Conservation (phyloP, 2,329 filamentous ascomycete genomes). For the Exophiala lecanii-corni region DNA sequence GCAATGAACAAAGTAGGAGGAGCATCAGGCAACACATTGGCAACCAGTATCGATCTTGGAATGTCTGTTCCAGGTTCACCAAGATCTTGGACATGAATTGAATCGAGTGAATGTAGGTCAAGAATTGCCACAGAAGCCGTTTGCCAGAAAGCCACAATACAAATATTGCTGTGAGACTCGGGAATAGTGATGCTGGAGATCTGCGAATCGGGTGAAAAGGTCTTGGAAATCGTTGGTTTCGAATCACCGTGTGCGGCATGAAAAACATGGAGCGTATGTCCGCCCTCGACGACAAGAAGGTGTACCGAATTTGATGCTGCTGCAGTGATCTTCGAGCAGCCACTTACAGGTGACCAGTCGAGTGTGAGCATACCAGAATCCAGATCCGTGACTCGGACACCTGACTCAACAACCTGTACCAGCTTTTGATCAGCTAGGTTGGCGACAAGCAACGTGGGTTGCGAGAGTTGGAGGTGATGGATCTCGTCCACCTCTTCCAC, state of each 20-base stretch:
- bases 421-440: slow-evolving; percentile 62
- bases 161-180: slow-evolving; percentile 57
- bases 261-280: slow-evolving; percentile 66
- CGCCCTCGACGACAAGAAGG: slow-evolving; percentile 70
- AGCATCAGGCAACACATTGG: slow-evolving; percentile 64
- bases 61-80: slow-evolving; percentile 67
- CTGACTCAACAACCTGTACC: slow-evolving; percentile 69
- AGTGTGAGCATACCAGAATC: slow-evolving; percentile 44
- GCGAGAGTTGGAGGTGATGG: slow-evolving; percentile 62
- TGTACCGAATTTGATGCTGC: slow-evolving; percentile 69
- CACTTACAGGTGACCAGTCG: slow-evolving; percentile 42
- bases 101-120: slow-evolving; percentile 60
- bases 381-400: slow-evolving; percentile 54
- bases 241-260: slow-evolving; percentile 50
- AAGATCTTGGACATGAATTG: slow-evolving; percentile 61
- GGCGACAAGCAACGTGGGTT: slow-evolving; percentile 66
- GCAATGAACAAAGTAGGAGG: slow-evolving; percentile 78
- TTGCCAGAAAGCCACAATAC: slow-evolving; percentile 82
- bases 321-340: slow-evolving; percentile 60
- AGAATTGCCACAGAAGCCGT: slow-evolving; percentile 75
- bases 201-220: slow-evolving; percentile 65
- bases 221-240: slow-evolving; percentile 53
- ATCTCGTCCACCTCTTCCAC: slow-evolving; percentile 84
- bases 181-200: slow-evolving; percentile 81
- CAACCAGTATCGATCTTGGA: slow-evolving; percentile 74